Evolutionary conservation across 495 filamentous ascomycete species (phyloP), one percentile per base, ranked within the genome.

Genomic region (Cryomyces minteri): DNA sequence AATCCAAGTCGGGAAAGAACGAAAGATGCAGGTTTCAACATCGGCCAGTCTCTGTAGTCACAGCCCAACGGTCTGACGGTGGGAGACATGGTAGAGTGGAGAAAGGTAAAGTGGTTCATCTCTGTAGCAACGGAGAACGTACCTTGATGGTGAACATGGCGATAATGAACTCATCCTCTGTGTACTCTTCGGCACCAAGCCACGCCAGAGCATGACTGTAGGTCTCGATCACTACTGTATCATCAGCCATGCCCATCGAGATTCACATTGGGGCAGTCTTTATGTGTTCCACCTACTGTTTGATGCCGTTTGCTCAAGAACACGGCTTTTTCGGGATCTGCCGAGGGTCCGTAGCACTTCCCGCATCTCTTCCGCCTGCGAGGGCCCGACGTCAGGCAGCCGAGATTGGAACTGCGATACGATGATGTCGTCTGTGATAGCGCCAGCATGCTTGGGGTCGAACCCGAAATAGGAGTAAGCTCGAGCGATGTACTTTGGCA

Each of bases 161-260:
- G 34, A 70, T 61, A 11, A 82, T 60, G 47, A 75, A 78, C 28
- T 80, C 74, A 54, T 82, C 77, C 0, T 61, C 48, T 5, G 66
- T 70, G n/a, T 58, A 50, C 44, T 64, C 56, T 37, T 66, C 60
- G 6, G 73, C 67, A 31, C 68, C 73, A 14, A 82, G 61, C 54
- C 68, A 82, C 5, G 69, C 56, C 12, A 76, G 58, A 4, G 77
- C 77, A 54, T 80, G 75, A 43, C 76, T 69, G 43, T 72, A 73
- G 11, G 65, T 79, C 32, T 71, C 62, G n/a, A 81, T 66, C 30
- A 63, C 67, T 72, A 42, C 28, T 37, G 14, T 10, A 46, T 9
- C 12, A 14, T 38, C 12, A 38, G 34, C 34, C 34, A 10, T 2
- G 3, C 18, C 1, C 18, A 25, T 25, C 2, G 18, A 25, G 2